A percentile compares a stretch with the other conserved stretches of the same genome.
These are phyloP conservation scores for Colletotrichum chrysophilum DNA, from an alignment of 2,329 filamentous ascomycete species.

Conservation along the genomic window DNA sequence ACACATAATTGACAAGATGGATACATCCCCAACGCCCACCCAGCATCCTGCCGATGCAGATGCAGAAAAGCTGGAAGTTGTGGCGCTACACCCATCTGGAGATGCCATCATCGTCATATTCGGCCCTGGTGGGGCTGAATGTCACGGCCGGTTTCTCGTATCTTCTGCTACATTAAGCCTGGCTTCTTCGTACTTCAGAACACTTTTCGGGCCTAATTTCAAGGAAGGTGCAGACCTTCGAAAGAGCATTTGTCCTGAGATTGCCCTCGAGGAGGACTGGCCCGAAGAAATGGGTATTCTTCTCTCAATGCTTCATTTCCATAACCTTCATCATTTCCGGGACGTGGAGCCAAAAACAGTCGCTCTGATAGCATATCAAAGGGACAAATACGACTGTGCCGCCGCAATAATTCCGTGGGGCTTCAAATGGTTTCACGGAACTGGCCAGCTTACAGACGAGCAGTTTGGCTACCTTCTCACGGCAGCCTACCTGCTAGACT, in stretches of 20 bases:
- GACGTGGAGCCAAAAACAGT: not conserved
- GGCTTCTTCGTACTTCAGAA: not conserved
- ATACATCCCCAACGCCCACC: not conserved
- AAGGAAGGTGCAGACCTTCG: not conserved
- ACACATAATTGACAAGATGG: not conserved
- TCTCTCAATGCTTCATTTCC: not conserved
- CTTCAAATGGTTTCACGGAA: not conserved
- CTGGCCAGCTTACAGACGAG: not conserved
- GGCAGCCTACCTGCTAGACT: not conserved
- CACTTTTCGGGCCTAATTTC: not conserved
- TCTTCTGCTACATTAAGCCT: not conserved
- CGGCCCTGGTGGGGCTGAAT: too few species aligned
- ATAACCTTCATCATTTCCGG: not conserved
- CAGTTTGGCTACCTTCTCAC: not conserved
- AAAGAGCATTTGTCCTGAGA: not conserved
- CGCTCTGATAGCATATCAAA: accelerated
- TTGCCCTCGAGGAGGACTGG: not conserved
- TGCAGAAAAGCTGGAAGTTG: not conserved
- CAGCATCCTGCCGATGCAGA: not conserved
- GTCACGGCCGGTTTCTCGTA: not conserved
- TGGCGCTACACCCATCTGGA: not conserved
- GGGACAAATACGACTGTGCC: not conserved
- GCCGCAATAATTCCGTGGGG: not conserved
- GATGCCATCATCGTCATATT: not conserved
- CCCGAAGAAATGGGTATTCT: not conserved